Percentiles rank a stretch among this genome's conserved stretches.
These are phyloP conservation scores for Umbelopsis isabellina DNA, from an alignment of 192 early-diverging fungal species.

Conservation along the genomic window DNA sequence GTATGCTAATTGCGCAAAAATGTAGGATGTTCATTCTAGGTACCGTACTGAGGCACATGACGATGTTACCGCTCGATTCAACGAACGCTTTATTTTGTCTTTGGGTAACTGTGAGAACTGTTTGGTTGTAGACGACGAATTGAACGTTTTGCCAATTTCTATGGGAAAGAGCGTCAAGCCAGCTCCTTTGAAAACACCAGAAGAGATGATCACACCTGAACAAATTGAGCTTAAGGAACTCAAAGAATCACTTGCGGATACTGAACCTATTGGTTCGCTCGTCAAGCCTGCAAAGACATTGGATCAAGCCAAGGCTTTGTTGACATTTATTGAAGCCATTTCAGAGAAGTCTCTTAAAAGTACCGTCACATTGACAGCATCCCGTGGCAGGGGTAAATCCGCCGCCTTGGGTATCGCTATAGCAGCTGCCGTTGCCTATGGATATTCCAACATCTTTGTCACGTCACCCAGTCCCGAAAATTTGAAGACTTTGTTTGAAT, in stretches of 20 bases:
- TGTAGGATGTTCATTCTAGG: conserved; percentile 89
- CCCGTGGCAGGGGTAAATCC: conserved; percentile 97
- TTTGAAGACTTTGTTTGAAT: conserved; percentile 97
- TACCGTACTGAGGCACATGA: conserved; percentile 94
- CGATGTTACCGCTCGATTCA: conserved; percentile 94
- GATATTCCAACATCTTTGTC: conserved; percentile 99
- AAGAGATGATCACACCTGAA: conserved; percentile 48
- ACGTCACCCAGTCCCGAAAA: conserved; percentile 97
- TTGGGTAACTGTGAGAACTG: conserved; percentile 86
- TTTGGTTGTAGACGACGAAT: conserved; percentile 96
- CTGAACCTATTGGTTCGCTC: conserved; percentile 88
- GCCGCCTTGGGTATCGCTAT: conserved; percentile 94
- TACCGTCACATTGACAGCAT: conserved; percentile 92
- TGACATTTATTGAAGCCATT: conserved; percentile 97
- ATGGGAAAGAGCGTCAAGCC: conserved; percentile 94
- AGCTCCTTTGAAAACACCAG: conserved; percentile 59
- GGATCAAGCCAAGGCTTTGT: conserved; percentile 95
- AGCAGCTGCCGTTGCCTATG: conserved; percentile 95
- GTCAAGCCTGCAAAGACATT: conserved; percentile 80
- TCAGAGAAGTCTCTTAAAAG: conserved; percentile 91
- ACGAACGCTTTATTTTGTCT: conserved; percentile 96
- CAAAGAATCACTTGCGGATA: conserved; percentile 87
- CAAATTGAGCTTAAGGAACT: conserved; percentile 77
- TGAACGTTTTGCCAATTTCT: conserved; percentile 95
- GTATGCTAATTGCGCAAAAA: neutral